Evolutionary conservation across 805 yeast genomes (phyloP).

Genomic region (Starmerella scarabaei): DNA sequence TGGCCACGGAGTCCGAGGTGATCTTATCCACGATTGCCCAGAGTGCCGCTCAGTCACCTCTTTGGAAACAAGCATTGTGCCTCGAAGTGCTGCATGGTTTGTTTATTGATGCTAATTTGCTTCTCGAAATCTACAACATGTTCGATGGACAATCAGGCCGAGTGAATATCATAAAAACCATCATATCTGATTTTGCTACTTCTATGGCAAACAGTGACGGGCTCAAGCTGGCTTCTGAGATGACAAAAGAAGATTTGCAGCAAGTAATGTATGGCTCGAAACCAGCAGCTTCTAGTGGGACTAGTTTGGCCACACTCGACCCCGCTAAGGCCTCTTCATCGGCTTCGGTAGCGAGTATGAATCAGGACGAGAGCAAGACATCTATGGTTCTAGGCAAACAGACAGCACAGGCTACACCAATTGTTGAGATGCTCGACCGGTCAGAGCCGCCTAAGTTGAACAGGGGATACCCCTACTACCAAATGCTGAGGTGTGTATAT

Average conservation of each 20-base stretch:
- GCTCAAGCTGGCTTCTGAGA: conserved; percentile 12
- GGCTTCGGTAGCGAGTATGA: no score
- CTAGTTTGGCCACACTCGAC: no score
- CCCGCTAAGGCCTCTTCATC: background rate
- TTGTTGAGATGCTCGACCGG: conserved; percentile 68
- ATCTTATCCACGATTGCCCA: conserved; percentile 64
- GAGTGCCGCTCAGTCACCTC: conserved; percentile 44
- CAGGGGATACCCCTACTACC: conserved; percentile 44
- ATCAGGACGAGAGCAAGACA: no score
- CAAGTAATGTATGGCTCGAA: background rate
- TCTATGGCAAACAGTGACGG: conserved; percentile 6
- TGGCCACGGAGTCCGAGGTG: conserved; percentile 71
- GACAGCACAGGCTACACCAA: conserved; percentile 4
- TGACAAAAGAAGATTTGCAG: conserved; percentile 2
- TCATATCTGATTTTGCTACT: conserved; percentile 12
- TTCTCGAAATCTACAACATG: conserved; percentile 41
- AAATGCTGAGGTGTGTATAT: conserved; percentile 43
- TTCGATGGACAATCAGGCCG: conserved; percentile 44
- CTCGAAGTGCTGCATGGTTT: conserved; percentile 58
- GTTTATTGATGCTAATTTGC: conserved; percentile 41
- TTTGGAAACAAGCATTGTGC: conserved; percentile 65
- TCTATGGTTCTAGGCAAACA: conserved; percentile 4
- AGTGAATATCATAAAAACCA: conserved; percentile 7
- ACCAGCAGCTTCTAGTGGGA: no score
- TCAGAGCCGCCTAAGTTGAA: conserved; percentile 61